Base-by-base conservation (phyloP, 2,329 filamentous ascomycete species). In the Stachybotrys chartarum region DNA sequence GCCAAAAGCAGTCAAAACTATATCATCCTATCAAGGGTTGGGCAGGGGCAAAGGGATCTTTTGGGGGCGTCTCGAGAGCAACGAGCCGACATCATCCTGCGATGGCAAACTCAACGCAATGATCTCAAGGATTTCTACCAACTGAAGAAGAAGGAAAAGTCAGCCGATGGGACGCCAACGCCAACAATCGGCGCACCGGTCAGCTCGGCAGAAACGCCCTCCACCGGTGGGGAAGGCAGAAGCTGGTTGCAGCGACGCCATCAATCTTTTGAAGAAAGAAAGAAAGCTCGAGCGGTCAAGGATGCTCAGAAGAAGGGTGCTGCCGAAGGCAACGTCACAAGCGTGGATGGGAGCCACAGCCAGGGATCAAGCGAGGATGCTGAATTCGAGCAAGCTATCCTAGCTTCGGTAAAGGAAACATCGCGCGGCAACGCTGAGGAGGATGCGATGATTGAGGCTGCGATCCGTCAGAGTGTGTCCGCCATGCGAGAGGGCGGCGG, bases 1-100 rank as follows among this genome's bases (percentile, higher is more conserved):
- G 84, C 86, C 30, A 84, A 80, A 49, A 89, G 83, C 58, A 84
- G 90, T 17, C 78, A 89, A 51, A 91, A 89, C 61, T 93, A 93
- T 66, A 90, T 95, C 60, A 83, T 91, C 50, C 83, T 88, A 1
- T 88, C 90, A 3, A 80, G 90, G 50, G 88, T 89, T 51, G 78
- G 85, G 1, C 88, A 95, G 67, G 90, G 91, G 1, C 83, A 84
- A 58, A 82, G 85, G 48, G 88, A 92, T 52, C 78, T 84, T 60
- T 72, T 74, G 16, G 65, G 66, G 1, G 75, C 84, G 1, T 80
- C 78, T 0, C 66, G 68, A 0, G 79, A 82, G 57, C 87, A 93
- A 69, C 78, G 80, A 45, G 74, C 76, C 1, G 83, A 86, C 55
- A 83, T 93, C 18, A 67, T 92, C 44, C 70, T 72, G 45, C 77